Evolutionary conservation across 331 rosid genomes (phyloP), one percentile per base, ranked within the genome.

Genomic region (Pyracantha coccinea): DNA sequence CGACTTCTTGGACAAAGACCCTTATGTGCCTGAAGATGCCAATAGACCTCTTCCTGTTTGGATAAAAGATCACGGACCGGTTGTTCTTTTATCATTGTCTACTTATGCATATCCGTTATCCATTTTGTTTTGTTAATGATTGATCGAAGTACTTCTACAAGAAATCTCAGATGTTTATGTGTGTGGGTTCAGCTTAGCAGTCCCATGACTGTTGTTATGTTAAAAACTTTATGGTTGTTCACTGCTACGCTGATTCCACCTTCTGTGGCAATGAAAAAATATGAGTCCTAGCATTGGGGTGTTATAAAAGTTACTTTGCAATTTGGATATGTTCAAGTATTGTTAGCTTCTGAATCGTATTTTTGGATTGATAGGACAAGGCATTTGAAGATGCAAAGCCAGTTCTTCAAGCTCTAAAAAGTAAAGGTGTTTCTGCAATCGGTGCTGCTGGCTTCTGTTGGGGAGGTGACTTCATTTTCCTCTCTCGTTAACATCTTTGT

Each of bases 361-460:
- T 15, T 47, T 50, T 50, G 57, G 45, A 70, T 50, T 50, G 57
- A 25, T 54, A 92, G 97, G 91, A 81, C 3, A 81, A 87, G 83
- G 91, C 71, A 59, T 81, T 80, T 68, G 96, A 86, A 82, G 86
- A 65, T 24, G 83, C 93, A 60, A 92, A 86, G 66, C 79, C 77
- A 41, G 35, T 88, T 32, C 75, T 91, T 70, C 86, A 87, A 83
- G 92, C 85, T 66, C 77, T 94, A 45, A 94, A 38, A 77, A 80
- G 77, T 20, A 87, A 83, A 81, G 95, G 95, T 41, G 60, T 89
- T 83, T 83, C 95, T 32, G 82, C 89, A 13, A 64, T 91, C 0
- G 96, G 95, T 38, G 92, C 92, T 58, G 96, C 61, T 8, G 93
- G 90, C 72, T 85, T 90, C 81, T 94, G 97, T 75, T 90, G 91